Conservation (phyloP, 164 flowering plant genomes). For the Malania oleifera region DNA sequence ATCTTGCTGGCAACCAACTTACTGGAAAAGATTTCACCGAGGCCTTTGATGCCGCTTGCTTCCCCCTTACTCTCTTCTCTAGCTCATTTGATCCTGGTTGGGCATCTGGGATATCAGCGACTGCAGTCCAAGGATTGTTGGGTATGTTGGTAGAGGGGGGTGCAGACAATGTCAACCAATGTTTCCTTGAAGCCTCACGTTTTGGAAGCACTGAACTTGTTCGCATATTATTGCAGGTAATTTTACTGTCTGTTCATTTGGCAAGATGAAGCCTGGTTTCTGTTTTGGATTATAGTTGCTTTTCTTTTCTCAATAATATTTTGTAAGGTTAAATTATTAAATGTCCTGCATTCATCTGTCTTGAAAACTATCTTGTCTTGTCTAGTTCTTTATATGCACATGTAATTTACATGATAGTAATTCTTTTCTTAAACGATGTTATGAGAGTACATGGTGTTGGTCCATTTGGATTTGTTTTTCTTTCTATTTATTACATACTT, state of each 20-base stretch:
- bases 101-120: constrained; percentile 90
- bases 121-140: constrained; percentile 76
- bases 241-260: background rate
- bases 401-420: too few relatives aligned
- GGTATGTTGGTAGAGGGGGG: constrained; percentile 92
- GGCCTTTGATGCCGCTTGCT: constrained; percentile 98
- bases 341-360: too few relatives aligned
- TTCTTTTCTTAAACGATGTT: too few relatives aligned
- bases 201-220: constrained; percentile 98
- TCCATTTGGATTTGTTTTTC: too few relatives aligned
- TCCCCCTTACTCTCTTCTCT: constrained; percentile 94
- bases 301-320: too few relatives aligned
- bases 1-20: constrained; percentile 88
- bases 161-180: constrained; percentile 94
- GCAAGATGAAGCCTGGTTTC: too few relatives aligned
- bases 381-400: too few relatives aligned
- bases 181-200: constrained; percentile 95
- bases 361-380: too few relatives aligned
- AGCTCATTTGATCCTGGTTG: constrained; percentile 94
- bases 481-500: too few relatives aligned
- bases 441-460: too few relatives aligned
- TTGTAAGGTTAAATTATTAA: too few relatives aligned
- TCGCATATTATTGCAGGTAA: constrained; percentile 87
- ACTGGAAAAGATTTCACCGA: constrained; percentile 93
- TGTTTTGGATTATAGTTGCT: too few relatives aligned